phyloP scores from a whole-genome alignment of 139 green algal species.

The Micractinium conductrix region DNA sequence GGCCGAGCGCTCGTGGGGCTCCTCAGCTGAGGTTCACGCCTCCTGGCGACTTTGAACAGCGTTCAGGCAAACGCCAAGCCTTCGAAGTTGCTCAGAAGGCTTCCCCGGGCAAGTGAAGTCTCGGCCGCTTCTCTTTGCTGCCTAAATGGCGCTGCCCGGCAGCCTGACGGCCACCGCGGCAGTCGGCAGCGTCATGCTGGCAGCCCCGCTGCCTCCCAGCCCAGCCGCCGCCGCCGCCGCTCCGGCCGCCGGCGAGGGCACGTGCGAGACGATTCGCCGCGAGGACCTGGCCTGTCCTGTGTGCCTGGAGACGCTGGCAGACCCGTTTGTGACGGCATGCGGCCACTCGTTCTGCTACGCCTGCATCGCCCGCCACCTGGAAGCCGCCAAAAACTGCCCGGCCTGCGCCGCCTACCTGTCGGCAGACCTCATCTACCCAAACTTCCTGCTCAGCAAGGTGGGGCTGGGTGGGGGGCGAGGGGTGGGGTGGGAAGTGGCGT shows the following conservation, averaged over 20 bases:
- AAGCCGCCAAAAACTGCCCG: slow-evolving; percentile 70
- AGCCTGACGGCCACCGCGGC: too few relatives aligned
- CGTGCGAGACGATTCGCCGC: background rate
- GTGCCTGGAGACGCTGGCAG: slow-evolving; percentile 75
- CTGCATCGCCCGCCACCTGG: slow-evolving; percentile 80
- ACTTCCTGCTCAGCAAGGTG: slow-evolving; percentile 84
- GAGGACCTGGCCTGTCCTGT: slow-evolving; percentile 79
- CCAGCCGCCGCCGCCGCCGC: too few relatives aligned
- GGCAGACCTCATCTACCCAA: slow-evolving; percentile 77
- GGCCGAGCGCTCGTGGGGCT: too few relatives aligned
- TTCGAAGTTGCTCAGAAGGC: too few relatives aligned
- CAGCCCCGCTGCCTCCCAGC: too few relatives aligned
- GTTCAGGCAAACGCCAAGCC: too few relatives aligned
- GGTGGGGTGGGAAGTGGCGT: background rate
- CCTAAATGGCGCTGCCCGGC: too few relatives aligned
- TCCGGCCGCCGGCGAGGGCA: background rate
- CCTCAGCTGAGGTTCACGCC: too few relatives aligned
- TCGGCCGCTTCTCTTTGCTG: too few relatives aligned
- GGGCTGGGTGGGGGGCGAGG: background rate
- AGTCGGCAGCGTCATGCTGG: too few relatives aligned
- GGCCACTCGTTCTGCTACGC: slow-evolving; percentile 88
- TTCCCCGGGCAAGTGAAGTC: too few relatives aligned
- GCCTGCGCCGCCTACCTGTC: slow-evolving; percentile 71
- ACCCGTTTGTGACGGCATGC: slow-evolving; percentile 85
- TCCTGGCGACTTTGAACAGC: too few relatives aligned